Base-by-base conservation (phyloP, 768 basidiomycete species). In the Rossbeevera mucosa region DNA sequence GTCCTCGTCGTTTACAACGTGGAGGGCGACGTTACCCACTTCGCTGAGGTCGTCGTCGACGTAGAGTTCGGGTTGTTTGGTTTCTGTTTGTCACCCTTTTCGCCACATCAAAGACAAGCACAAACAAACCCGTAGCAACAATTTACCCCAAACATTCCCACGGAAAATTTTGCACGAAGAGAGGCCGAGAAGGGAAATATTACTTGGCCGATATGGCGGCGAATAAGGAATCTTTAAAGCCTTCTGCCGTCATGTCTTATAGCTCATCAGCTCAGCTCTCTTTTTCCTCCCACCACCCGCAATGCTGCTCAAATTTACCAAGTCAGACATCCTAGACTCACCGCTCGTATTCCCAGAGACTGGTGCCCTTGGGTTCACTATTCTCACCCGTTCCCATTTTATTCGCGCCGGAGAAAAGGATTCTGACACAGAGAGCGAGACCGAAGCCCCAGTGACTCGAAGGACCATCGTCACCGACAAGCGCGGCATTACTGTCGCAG, bases 291-390 rank as follows among this genome's bases (percentile, higher is more conserved):
- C 38, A 33, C 47, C 7, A 25, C 54, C 57, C 36, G 52, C 51
- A 41, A 83, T 82, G 81, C 64, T 83, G 28, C 74, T 83, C 64
- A 81, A 76, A 72, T 82, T 83, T 63, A 77, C 80, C 38, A 72
- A 77, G 28, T 63, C 76, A 14, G 81, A 83, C 56, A 79, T 84
- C 65, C 75, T 84, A 36, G 79, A 83, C 60, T 77, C 78, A 2
- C 55, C 72, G 14, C 79, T 84, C 40, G 62, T 81, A 56, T 75
- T 80, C 57, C 76, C 80, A 3, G 69, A 74, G n/a, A 78, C 81
- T 12, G 76, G 80, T 31, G 61, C 72, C 42, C 64, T 71, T 11
- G 74, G 73, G 20, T 84, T 76, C 54, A 72, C 75, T 14, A 80
- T 83, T 47, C 63, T 72, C 24, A 83, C 82, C 21, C 64, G 64